These are phyloP conservation scores for Brassica carinata DNA, from an alignment of 345 rosid genomes.

Conservation along the genomic window DNA sequence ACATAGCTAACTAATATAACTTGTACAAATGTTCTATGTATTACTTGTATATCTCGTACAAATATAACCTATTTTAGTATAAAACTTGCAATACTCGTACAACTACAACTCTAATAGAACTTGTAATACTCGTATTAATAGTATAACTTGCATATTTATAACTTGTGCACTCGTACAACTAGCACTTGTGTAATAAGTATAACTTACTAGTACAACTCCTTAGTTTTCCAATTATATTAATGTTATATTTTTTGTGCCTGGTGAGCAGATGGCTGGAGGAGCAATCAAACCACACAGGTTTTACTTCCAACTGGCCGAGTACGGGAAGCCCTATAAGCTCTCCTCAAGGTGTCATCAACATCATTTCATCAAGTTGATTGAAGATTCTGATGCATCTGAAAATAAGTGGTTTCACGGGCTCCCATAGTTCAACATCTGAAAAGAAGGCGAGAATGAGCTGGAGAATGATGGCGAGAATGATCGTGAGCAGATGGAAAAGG, in stretches of 20 bases:
- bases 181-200: background rate
- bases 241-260: background rate
- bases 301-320: background rate
- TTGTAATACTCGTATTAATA: background rate
- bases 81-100: background rate
- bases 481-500: background rate
- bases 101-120: background rate
- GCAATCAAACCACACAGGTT: background rate
- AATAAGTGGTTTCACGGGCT: background rate
- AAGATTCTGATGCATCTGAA: background rate
- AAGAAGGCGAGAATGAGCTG: background rate
- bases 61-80: background rate
- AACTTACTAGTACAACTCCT: background rate
- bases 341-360: background rate
- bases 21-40: background rate
- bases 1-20: too few species aligned
- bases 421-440: background rate
- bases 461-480: background rate
- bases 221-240: background rate
- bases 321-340: background rate
- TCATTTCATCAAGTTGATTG: background rate
- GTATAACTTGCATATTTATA: background rate
- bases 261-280: background rate
- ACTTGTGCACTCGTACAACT: background rate
- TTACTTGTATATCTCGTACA: background rate